Evolutionary conservation across 2,329 filamentous ascomycete species (phyloP).

Genomic region (Fusarium drepaniforme): DNA sequence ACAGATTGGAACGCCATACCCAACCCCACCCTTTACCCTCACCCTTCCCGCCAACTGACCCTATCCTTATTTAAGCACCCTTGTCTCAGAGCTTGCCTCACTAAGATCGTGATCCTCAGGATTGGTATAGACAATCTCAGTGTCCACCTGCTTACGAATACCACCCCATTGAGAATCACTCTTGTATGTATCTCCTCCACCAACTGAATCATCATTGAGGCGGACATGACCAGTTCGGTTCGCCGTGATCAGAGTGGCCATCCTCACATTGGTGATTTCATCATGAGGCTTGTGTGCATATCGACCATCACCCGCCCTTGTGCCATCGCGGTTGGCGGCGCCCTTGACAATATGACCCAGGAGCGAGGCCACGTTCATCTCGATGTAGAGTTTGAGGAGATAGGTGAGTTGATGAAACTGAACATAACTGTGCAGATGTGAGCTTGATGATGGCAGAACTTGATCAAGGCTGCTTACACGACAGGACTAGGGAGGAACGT

Average conservation of each 20-base stretch:
- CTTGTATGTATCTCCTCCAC: neutral
- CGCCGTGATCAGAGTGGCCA: constrained; percentile 27
- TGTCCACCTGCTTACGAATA: constrained; percentile 27
- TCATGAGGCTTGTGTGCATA: constrained; percentile 11
- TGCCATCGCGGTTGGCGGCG: constrained; percentile 2
- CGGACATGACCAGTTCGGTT: constrained; percentile 26
- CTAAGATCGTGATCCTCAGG: constrained; percentile 5
- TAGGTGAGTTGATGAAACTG: constrained; percentile 34
- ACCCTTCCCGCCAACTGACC: neutral
- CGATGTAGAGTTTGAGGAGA: constrained; percentile 34
- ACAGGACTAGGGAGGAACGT: constrained; percentile 31
- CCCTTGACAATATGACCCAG: constrained; percentile 32
- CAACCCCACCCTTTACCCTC: neutral
- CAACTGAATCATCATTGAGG: constrained; percentile 13
- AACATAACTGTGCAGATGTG: constrained; percentile 16
- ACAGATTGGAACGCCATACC: neutral
- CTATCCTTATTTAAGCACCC: neutral
- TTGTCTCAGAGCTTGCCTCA: neutral
- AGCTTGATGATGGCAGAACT: neutral
- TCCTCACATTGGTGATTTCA: constrained; percentile 5
- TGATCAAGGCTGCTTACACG: constrained; percentile 5
- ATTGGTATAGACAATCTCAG: constrained; percentile 13
- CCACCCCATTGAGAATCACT: constrained; percentile 10
- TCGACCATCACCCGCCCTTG: neutral
- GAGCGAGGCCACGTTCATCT: constrained; percentile 25